A percentile compares a stretch with the other conserved stretches of the same genome.
Evolutionary conservation across 2,329 filamentous ascomycete genomes (phyloP).

Genomic region (Penicillium sp.): DNA sequence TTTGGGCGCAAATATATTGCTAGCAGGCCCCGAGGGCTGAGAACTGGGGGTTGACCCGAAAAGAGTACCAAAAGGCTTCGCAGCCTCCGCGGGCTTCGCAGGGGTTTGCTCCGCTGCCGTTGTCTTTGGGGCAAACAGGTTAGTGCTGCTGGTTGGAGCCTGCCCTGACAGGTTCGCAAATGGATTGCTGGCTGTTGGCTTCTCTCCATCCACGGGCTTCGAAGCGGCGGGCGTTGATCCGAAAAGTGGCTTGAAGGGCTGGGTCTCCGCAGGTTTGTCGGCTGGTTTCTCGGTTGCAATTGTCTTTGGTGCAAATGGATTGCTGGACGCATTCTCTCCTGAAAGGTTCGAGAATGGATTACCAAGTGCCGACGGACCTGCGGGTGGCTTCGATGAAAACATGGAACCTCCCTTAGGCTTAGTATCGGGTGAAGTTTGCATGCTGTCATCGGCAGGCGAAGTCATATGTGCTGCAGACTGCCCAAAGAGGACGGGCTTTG

Average conservation of each 20-base stretch:
- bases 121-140: constrained; percentile 5
- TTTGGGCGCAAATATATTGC: constrained; percentile 26
- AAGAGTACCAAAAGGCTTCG: constrained; percentile 5
- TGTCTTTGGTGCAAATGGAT: constrained; percentile 8
- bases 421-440: constrained; percentile 26
- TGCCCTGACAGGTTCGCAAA: constrained; percentile 6
- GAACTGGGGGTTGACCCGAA: constrained; percentile 4
- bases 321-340: constrained; percentile 4
- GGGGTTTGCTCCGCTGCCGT: neutral
- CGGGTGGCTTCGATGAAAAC: constrained; percentile 9
- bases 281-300: neutral
- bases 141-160: neutral
- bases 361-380: neutral
- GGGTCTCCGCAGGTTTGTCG: constrained; percentile 4
- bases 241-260: constrained; percentile 13
- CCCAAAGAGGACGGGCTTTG: constrained; percentile 15
- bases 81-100: constrained; percentile 4
- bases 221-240: constrained; percentile 5
- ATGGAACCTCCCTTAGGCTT: constrained; percentile 16
- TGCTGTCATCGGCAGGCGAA: constrained; percentile 20
- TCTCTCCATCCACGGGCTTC: constrained; percentile 1
- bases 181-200: constrained; percentile 8
- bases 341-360: constrained; percentile 17
- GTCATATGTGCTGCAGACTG: constrained; percentile 13
- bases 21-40: constrained; percentile 39